Evolutionary conservation across 306 rosid species (phyloP).

Genomic region (Potentilla sterilis): DNA sequence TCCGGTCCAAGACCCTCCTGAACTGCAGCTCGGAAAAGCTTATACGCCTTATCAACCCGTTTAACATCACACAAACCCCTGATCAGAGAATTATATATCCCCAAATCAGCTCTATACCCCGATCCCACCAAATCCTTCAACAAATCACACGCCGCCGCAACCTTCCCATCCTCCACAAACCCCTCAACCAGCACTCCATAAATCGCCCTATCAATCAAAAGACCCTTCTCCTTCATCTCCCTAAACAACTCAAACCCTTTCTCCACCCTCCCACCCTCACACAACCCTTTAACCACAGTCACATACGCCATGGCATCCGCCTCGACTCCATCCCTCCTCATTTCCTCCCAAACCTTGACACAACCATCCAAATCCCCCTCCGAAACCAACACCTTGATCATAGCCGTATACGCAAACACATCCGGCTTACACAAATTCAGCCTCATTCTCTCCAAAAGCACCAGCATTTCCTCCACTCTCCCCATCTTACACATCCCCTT

Average conservation of each 20-base stretch:
- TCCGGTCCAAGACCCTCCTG: constrained; percentile 63
- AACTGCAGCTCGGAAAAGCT: constrained; percentile 54
- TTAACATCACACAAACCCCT: constrained; percentile 66
- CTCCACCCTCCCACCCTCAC: constrained; percentile 55
- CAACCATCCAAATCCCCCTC: constrained; percentile 63
- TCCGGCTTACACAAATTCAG: constrained; percentile 68
- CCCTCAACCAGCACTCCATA: constrained; percentile 64
- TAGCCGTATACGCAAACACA: constrained; percentile 74
- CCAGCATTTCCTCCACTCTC: constrained; percentile 57
- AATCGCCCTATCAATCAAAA: constrained; percentile 72
- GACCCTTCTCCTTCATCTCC: constrained; percentile 73
- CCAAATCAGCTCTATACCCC: constrained; percentile 74
- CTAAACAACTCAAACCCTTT: constrained; percentile 62
- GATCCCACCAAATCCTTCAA: constrained; percentile 66
- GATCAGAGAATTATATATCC: constrained; percentile 66
- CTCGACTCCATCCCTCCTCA: constrained; percentile 56
- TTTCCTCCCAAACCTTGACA: constrained; percentile 80
- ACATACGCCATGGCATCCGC: constrained; percentile 75
- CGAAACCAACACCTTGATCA: constrained; percentile 52
- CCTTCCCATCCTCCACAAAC: constrained; percentile 51
- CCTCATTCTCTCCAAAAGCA: constrained; percentile 63
- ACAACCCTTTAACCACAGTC: constrained; percentile 57
- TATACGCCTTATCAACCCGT: constrained; percentile 62
- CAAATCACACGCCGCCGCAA: constrained; percentile 68
- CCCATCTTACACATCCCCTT: constrained; percentile 75